These are phyloP conservation scores for Ascochyta viciae-villosae DNA, from an alignment of 2,329 filamentous ascomycete genomes.

Conservation along the genomic window DNA sequence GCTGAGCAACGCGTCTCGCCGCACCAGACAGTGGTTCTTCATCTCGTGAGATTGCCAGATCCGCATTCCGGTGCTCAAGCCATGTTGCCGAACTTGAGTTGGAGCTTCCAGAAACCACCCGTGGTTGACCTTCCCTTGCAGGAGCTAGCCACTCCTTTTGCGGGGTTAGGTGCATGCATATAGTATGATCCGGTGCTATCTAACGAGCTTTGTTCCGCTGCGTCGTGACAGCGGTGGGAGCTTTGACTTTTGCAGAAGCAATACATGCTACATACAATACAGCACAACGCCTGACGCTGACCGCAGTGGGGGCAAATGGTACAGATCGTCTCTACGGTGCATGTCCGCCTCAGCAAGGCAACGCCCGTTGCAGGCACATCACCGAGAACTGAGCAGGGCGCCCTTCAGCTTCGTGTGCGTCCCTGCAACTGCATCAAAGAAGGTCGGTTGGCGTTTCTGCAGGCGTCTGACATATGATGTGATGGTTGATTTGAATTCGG, in stretches of 20 bases:
- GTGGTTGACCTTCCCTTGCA: slow-evolving; percentile 38
- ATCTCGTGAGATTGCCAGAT: slow-evolving; percentile 35
- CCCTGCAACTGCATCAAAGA: slow-evolving; percentile 21
- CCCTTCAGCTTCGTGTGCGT: slow-evolving; percentile 20
- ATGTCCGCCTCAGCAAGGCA: slow-evolving; percentile 29
- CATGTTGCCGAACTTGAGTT: slow-evolving; percentile 14
- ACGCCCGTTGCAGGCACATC: slow-evolving; percentile 15
- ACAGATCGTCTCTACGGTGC: slow-evolving; percentile 18
- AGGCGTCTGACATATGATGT: slow-evolving; percentile 22
- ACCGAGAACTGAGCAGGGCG: slow-evolving; percentile 11
- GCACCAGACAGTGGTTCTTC: slow-evolving; percentile 7
- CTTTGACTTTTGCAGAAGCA: slow-evolving; percentile 32
- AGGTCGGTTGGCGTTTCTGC: slow-evolving; percentile 31
- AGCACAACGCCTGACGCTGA: slow-evolving; percentile 26
- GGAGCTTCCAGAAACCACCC: slow-evolving; percentile 31
- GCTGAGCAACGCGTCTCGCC: slow-evolving; percentile 20
- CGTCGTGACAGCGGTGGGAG: slow-evolving; percentile 30
- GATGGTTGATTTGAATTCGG: slow-evolving; percentile 31
- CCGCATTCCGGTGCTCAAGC: slow-evolving; percentile 20
- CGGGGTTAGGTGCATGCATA: slow-evolving; percentile 40
- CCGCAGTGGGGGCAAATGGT: slow-evolving; percentile 22
- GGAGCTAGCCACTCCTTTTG: slow-evolving; percentile 33
- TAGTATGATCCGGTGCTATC: slow-evolving; percentile 27
- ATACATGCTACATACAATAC: slow-evolving; percentile 4
- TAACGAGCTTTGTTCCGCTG: slow-evolving; percentile 34